Conservation (phyloP, 768 basidiomycete genomes). For the Lactarius hengduanensis region DNA sequence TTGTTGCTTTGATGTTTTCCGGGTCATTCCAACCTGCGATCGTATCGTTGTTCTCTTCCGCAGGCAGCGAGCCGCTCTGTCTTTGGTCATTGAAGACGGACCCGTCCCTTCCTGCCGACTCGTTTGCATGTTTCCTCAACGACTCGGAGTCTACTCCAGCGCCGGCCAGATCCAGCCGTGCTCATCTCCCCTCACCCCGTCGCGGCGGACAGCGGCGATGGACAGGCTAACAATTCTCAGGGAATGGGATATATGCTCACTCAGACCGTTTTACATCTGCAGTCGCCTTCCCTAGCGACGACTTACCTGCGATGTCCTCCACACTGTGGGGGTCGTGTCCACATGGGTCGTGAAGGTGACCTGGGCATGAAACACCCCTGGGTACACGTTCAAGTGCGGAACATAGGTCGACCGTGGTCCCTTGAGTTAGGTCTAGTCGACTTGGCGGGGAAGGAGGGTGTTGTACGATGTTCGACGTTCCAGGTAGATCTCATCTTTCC, state of each 20-base stretch:
- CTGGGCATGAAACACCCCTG: conserved; percentile 68
- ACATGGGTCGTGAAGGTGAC: conserved; percentile 31
- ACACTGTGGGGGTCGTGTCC: conserved; percentile 11
- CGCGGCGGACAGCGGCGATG: conserved; percentile 30
- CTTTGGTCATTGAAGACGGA: conserved; percentile 54
- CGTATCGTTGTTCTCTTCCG: conserved; percentile 77
- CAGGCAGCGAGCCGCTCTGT: conserved; percentile 57
- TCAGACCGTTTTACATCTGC: conserved; percentile 76
- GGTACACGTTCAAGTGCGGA: conserved; percentile 73
- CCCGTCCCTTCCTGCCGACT: conserved; percentile 54
- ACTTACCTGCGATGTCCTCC: conserved; percentile 70
- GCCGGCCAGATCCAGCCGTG: conserved; percentile 45
- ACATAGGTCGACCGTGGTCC: conserved; percentile 65
- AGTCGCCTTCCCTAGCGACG: conserved; percentile 67
- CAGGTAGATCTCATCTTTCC: conserved; percentile 50
- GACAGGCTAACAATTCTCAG: conserved; percentile 31
- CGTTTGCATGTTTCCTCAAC: conserved; percentile 61
- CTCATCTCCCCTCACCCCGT: conserved; percentile 45
- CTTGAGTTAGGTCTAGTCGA: conserved; percentile 77
- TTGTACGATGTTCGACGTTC: conserved; percentile 72
- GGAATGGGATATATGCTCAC: conserved; percentile 43
- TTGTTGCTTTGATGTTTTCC: conserved; percentile 47
- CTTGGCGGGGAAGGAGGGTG: conserved; percentile 53
- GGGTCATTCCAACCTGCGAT: conserved; percentile 57
- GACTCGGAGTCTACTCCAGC: conserved; percentile 52